phyloP scores from a whole-genome alignment of 2,329 filamentous ascomycete species.

The Aspergillus neotritici region DNA sequence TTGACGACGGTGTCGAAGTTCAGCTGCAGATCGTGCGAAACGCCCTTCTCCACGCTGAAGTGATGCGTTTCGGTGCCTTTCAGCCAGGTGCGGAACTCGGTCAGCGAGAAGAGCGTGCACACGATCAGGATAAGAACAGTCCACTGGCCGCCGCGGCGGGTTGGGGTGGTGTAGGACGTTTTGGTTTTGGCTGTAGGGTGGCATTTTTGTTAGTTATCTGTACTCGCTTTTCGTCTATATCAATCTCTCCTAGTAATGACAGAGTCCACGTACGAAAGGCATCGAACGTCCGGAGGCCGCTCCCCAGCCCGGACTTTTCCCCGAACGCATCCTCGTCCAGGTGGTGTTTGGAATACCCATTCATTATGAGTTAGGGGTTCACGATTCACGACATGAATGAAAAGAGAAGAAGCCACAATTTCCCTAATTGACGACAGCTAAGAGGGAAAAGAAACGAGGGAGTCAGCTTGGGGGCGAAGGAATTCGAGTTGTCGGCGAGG shows the following conservation, averaged over 20 bases:
- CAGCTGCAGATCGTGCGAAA: conserved; percentile 82
- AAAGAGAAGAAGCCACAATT: neutral
- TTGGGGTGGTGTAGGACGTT: conserved; percentile 80
- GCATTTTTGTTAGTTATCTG: conserved; percentile 2
- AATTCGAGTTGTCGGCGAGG: neutral
- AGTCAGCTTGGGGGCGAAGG: conserved; percentile 1
- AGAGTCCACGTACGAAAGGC: conserved; percentile 71
- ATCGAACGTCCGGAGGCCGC: conserved; percentile 76
- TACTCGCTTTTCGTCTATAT: neutral
- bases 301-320: conserved; percentile 56
- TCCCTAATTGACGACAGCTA: conserved; percentile 1
- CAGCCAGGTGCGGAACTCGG: conserved; percentile 79
- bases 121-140: conserved; percentile 74
- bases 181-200: conserved; percentile 81
- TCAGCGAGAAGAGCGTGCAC: conserved; percentile 68
- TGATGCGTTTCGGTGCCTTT: conserved; percentile 76
- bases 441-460: neutral
- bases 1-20: conserved; percentile 89
- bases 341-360: conserved; percentile 66
- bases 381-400: conserved; percentile 25
- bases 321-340: conserved; percentile 77
- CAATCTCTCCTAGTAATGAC: neutral
- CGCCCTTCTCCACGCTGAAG: conserved; percentile 88
- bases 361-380: conserved; percentile 52
- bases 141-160: conserved; percentile 85